Evolutionary conservation across 495 filamentous ascomycete genomes (phyloP).

Genomic region (Hypoxylon trugodes): DNA sequence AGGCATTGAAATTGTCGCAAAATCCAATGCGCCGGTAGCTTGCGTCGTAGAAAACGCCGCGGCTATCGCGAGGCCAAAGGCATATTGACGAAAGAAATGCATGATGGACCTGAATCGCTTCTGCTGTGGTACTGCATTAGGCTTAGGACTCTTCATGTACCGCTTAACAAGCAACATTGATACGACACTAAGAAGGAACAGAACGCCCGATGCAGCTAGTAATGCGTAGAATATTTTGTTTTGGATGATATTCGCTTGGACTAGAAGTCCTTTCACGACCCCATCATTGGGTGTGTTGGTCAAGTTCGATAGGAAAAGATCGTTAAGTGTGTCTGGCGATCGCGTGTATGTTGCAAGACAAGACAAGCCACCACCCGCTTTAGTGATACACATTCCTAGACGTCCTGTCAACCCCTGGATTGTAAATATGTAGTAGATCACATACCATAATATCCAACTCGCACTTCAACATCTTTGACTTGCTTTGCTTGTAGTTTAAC

Average conservation of each 20-base stretch:
- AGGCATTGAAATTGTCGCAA: not conserved
- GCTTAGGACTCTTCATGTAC: not conserved
- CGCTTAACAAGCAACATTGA: not conserved
- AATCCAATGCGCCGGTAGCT: not conserved
- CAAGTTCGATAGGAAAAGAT: not conserved
- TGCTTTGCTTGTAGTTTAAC: not conserved
- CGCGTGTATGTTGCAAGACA: not conserved
- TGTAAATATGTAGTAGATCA: not conserved
- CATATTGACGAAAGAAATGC: not conserved
- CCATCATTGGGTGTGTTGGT: not conserved
- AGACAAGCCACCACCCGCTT: not conserved
- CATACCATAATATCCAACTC: constrained; percentile 2
- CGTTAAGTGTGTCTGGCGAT: not conserved
- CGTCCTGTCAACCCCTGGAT: not conserved
- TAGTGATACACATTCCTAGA: constrained; percentile 1
- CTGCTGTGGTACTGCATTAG: not conserved
- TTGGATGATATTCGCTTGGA: not conserved
- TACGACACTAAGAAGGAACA: not conserved
- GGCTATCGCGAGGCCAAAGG: not conserved
- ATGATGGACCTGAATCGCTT: not conserved
- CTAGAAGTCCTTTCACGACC: not conserved
- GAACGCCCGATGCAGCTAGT: not conserved
- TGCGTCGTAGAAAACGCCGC: constrained; percentile 4
- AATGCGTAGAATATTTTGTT: constrained; percentile 1
- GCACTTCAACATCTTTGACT: not conserved